Base-by-base conservation (phyloP, 805 yeast genomes). In the Citeromyces nyonsensis region DNA sequence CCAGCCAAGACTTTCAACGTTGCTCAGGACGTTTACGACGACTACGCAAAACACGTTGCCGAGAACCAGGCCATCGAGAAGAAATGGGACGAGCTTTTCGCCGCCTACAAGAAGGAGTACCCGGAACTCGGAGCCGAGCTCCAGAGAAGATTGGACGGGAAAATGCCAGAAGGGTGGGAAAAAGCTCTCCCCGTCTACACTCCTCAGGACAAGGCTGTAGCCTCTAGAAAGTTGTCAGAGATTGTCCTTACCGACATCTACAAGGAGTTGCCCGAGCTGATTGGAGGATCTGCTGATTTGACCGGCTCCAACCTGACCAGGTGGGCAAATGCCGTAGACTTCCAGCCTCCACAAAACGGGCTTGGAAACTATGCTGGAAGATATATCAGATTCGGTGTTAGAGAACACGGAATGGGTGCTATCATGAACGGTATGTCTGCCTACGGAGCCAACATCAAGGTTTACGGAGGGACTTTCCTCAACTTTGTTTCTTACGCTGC, bases 351-450 rank as follows among this genome's bases (percentile, higher is more conserved):
- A 35, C 51, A 72, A 35, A 61, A 84, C 38, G 74, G 74, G 31
- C 63, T 83, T 44, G 97, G 97, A 59, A 73, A 73, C 51, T 86
- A 78, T 68, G 41, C 73, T 36, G 98, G 98, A 55, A 78, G 95
- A 56, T 88, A 88, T 67, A 68, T 88, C 60, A 79, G 96, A 66
- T 88, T 78, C 58, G 98, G 98, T 76, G 95, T 88, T 43, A 80
- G 98, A 64, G 98, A 88, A 69, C 97, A 91, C 63, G 96, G 83
- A 59, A 85, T 88, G 96, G 95, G 95, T 64, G 95, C 96, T 43
- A 80, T 86, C 57, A 70, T 86, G 74, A 88, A 91, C 63, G 98
- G 98, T 78, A 80, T 88, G 47, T 69, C 91, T 38, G 96, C 95
- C 35, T 88, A 63, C 52, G 80, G 80, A 62, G 81, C 80, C 41